Conservation (phyloP, 345 rosid genomes). For the Camelina neglecta region DNA sequence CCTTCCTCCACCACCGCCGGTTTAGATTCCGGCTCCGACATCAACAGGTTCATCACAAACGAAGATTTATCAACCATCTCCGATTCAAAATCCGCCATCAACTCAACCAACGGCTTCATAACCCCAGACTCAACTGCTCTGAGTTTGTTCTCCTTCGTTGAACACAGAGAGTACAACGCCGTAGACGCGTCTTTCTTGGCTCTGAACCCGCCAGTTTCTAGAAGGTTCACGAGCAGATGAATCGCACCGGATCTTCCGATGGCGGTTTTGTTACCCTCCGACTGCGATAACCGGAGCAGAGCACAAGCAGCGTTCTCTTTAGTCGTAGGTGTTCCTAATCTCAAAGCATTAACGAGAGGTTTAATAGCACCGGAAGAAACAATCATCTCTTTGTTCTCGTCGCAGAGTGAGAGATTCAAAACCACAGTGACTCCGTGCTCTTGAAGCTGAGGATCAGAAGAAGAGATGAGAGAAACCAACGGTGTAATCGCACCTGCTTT, state of each 20-base stretch:
- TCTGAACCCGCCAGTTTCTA: slow-evolving; percentile 68
- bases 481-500: slow-evolving; percentile 85
- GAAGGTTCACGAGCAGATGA: slow-evolving; percentile 65
- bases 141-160: slow-evolving; percentile 77
- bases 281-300: slow-evolving; percentile 79
- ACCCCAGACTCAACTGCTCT: slow-evolving; percentile 78
- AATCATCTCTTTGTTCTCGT: slow-evolving; percentile 79
- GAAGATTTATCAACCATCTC: slow-evolving; percentile 97
- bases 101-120: slow-evolving; percentile 84
- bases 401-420: slow-evolving; percentile 88
- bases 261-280: slow-evolving; percentile 74
- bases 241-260: slow-evolving; percentile 97
- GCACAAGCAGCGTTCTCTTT: slow-evolving; percentile 96
- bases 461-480: slow-evolving; percentile 61
- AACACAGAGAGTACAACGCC: slow-evolving; percentile 80
- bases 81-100: slow-evolving; percentile 91
- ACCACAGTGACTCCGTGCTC: slow-evolving; percentile 93
- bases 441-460: slow-evolving; percentile 76
- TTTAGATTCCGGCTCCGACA: slow-evolving; percentile 63
- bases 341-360: slow-evolving; percentile 79
- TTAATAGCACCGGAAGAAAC: slow-evolving; percentile 82
- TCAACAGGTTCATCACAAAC: slow-evolving; percentile 61
- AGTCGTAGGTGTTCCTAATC: slow-evolving; percentile 68
- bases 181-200: slow-evolving; percentile 94
- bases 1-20: slow-evolving; percentile 81